These are phyloP conservation scores for Chlorella sp. DNA, from an alignment of 139 green algal genomes.

Conservation along the genomic window DNA sequence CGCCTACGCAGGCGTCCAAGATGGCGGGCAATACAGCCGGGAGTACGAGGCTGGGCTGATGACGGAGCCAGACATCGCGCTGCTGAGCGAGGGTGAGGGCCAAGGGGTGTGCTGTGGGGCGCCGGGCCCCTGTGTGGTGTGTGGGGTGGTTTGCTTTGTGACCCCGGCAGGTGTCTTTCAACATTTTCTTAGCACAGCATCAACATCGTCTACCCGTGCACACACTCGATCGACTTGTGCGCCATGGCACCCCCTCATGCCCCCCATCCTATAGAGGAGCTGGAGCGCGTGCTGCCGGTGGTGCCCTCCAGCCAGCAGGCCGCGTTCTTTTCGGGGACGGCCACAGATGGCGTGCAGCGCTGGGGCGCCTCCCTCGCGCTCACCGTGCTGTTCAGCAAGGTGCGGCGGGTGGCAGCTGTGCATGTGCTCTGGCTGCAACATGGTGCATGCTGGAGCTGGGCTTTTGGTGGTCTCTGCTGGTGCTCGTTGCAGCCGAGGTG, in stretches of 20 bases:
- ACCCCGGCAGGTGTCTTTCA: no score
- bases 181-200: no score
- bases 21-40: not conserved
- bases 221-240: no score
- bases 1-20: no score
- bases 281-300: constrained; percentile 68
- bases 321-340: constrained; percentile 51
- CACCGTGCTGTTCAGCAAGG: constrained; percentile 68
- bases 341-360: constrained; percentile 59
- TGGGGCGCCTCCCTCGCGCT: constrained; percentile 59
- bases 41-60: not conserved
- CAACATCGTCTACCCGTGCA: no score
- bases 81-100: constrained; percentile 29
- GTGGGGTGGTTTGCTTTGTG: no score
- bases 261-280: constrained; percentile 15
- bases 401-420: not conserved
- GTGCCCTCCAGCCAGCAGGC: constrained; percentile 64
- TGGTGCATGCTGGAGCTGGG: no score
- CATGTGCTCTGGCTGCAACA: no score
- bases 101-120: not conserved
- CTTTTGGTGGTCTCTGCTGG: no score
- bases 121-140: not conserved
- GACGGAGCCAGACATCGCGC: constrained; percentile 40
- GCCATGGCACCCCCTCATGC: not conserved
- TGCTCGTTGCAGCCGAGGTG: no score